These are phyloP conservation scores for Plenodomus tracheiphilus DNA, from an alignment of 2,329 filamentous ascomycete genomes.

Conservation along the genomic window DNA sequence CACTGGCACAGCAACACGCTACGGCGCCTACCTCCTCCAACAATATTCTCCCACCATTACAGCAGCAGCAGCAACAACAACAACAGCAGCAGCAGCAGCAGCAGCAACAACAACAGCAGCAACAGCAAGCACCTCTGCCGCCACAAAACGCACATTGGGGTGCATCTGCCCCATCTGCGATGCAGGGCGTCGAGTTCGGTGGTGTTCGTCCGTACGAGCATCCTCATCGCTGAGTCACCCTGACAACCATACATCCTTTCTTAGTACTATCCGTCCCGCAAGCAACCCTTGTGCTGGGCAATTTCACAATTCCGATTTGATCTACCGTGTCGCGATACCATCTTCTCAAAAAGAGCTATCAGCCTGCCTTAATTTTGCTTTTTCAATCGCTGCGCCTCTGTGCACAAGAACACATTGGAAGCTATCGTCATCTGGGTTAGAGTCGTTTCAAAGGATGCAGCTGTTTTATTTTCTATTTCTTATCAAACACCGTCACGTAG, in stretches of 20 bases:
- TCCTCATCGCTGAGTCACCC: background rate
- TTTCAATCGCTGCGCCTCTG: background rate
- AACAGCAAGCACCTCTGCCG: conserved; percentile 22
- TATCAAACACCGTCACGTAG: background rate
- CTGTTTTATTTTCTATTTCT: background rate
- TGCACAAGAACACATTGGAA: background rate
- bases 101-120: conserved; percentile 19
- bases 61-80: conserved; percentile 41
- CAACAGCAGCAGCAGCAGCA: conserved; percentile 21
- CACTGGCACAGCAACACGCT: conserved; percentile 47
- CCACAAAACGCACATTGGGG: conserved; percentile 42
- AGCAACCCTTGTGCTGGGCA: background rate
- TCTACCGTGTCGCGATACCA: background rate
- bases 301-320: background rate
- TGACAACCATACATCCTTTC: background rate
- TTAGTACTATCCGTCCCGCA: background rate
- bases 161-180: conserved; percentile 42
- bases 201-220: conserved; percentile 41
- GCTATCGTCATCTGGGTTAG: background rate
- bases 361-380: background rate
- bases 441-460: background rate
- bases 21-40: conserved; percentile 31
- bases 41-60: conserved; percentile 44
- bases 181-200: conserved; percentile 56
- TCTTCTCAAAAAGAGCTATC: background rate